phyloP scores from a whole-genome alignment of 352 stramenopile species.

The Hyaloperonospora arabidopsidis region DNA sequence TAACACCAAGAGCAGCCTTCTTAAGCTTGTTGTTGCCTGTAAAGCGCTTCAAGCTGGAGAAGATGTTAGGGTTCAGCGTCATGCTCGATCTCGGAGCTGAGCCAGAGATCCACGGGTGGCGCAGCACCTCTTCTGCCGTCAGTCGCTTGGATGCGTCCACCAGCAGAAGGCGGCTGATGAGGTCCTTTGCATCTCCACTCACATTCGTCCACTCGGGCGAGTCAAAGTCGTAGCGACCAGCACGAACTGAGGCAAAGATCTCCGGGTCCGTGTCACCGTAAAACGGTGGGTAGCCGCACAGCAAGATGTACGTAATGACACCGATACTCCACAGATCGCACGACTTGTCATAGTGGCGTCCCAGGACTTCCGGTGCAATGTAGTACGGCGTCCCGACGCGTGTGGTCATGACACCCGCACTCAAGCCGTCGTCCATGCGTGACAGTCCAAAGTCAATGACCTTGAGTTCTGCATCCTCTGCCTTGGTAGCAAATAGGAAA shows the following conservation, averaged over 20 bases:
- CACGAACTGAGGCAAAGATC: conserved; percentile 81
- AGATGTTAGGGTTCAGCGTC: conserved; percentile 77
- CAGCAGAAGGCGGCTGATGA: conserved; percentile 91
- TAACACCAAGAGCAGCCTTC: conserved; percentile 81
- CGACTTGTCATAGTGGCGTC: conserved; percentile 92
- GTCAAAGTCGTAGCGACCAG: conserved; percentile 79
- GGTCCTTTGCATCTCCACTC: conserved; percentile 88
- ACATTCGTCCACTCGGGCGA: conserved; percentile 80
- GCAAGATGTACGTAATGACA: conserved; percentile 93
- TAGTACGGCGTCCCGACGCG: conserved; percentile 95
- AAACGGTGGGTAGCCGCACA: conserved; percentile 95
- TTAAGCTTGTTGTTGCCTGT: conserved; percentile 87
- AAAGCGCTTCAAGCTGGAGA: conserved; percentile 81
- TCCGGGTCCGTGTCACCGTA: conserved; percentile 90
- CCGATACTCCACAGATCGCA: conserved; percentile 96
- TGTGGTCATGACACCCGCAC: conserved; percentile 88
- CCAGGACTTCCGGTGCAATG: conserved; percentile 91
- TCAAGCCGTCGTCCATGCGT: conserved; percentile 83
- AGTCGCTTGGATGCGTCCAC: conserved; percentile 88
- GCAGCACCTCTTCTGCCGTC: conserved; percentile 84
- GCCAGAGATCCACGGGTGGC: conserved; percentile 80
- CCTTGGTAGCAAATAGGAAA: conserved; percentile 90
- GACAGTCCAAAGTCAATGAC: conserved; percentile 98
- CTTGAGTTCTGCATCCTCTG: conserved; percentile 91
- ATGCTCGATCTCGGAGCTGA: conserved; percentile 65